Percentiles rank a stretch among this genome's conserved stretches.
Conservation (phyloP, 83 land plant genomes). For the Picea mariana region DNA sequence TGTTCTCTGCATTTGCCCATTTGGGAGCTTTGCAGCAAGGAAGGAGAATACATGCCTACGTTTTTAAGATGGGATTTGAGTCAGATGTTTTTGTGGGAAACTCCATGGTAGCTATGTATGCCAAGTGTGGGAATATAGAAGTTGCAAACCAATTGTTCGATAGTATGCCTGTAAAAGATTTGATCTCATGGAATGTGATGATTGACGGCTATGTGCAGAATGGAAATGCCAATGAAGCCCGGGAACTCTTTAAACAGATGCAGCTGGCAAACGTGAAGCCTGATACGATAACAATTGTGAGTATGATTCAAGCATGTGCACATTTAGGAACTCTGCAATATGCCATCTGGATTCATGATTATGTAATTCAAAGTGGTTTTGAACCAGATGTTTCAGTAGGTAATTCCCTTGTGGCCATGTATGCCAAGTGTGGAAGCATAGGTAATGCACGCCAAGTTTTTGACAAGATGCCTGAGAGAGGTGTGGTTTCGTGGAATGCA, state of each 20-base stretch:
- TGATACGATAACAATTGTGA: conserved; percentile 50
- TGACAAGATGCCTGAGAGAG: conserved; percentile 44
- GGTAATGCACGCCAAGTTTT: conserved; percentile 43
- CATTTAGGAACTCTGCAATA: conserved; percentile 30
- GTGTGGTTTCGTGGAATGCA: conserved; percentile 69
- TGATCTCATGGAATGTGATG: neutral
- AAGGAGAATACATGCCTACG: neutral
- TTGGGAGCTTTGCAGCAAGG: conserved; percentile 13
- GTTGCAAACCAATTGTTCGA: neutral
- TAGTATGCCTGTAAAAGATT: neutral
- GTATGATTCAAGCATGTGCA: conserved; percentile 52
- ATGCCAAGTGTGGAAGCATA: conserved; percentile 50
- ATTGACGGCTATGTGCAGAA: neutral
- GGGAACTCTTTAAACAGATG: conserved; percentile 22
- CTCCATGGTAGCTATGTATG: neutral
- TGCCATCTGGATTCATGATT: conserved; percentile 52
- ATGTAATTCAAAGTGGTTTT: conserved; percentile 26
- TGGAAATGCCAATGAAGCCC: neutral
- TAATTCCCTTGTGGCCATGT: conserved; percentile 52
- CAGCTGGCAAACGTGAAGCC: conserved; percentile 26
- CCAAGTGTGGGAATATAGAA: neutral
- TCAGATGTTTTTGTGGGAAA: neutral
- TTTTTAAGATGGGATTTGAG: neutral
- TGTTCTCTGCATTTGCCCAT: conserved; percentile 20
- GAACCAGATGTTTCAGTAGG: conserved; percentile 45